Base-by-base conservation (phyloP, 805 yeast species). In the Kodamaea hsintzibuensis region DNA sequence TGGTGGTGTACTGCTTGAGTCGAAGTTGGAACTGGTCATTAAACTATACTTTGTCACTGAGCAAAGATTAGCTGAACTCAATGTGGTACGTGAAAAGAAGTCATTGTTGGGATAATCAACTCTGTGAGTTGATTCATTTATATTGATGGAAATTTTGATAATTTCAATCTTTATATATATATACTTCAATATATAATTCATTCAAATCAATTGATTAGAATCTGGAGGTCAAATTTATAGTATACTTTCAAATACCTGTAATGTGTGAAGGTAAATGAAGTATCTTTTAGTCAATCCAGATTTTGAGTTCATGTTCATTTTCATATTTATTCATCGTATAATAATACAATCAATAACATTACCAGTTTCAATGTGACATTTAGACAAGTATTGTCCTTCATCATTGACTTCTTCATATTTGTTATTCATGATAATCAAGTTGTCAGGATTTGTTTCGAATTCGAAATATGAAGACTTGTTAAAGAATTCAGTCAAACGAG, bases 11-110 rank as follows among this genome's bases (percentile, higher is more conserved):
- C 57, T 66, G 10, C 56, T 68, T 17, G 78, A 69, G 65, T 80
- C 78, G 5, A 71, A 68, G 45, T 68, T 86, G 54, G 82, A 83
- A 57, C 78, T 81, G 52, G 70, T 86, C 25, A 73, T 84, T 49
- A 82, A 83, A 62, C 62, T 86, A 46, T 85, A 88, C 88, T 75
- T 80, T 2, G 82, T 88, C 74, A 82, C 87, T 7, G 89, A 84
- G 61, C 82, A 82, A 60, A 69, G 80, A 62, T 63, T 82, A 44
- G 68, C 74, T 50, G 74, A 72, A 51, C 61, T 71, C 57, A 66
- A 66, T 48, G 55, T 68, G 17, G 66, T 30, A 60, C 17, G 56
- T n/a, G 64, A 62, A 38, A 69, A 67, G 53, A 54, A 68, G 18
- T 66, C 60, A 48, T 43, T 53, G 7, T 57, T 66, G 38, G 61